Conservation (phyloP, 148 eudicot genomes). For the Vaccinium macrocarpon region DNA sequence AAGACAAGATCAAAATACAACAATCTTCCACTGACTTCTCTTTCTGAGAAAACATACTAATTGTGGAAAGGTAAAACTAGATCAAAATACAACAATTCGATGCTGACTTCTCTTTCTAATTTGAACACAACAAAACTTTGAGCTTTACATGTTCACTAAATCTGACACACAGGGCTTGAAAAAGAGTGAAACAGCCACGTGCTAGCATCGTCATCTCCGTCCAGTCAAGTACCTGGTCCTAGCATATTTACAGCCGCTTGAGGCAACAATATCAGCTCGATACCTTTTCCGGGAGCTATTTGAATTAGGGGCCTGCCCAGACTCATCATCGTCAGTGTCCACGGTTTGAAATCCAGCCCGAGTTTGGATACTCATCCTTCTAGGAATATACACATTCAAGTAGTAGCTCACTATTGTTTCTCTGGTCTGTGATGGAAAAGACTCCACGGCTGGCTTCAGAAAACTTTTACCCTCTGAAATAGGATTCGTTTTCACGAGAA, state of each 20-base stretch:
- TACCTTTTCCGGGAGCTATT: constrained; percentile 43
- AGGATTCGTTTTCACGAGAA: constrained; percentile 43
- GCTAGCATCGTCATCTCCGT: constrained; percentile 29
- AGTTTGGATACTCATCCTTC: constrained; percentile 47
- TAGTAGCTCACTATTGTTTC: constrained; percentile 58
- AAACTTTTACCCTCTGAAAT: constrained; percentile 42
- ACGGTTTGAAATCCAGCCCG: constrained; percentile 37
- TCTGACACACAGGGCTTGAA: constrained; percentile 1
- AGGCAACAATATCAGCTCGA: constrained; percentile 21
- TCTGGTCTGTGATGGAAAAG: constrained; percentile 35
- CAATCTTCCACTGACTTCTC: neutral
- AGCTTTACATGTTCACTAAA: neutral
- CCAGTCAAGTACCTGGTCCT: constrained; percentile 52
- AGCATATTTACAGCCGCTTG: constrained; percentile 25
- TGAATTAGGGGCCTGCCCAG: constrained; percentile 22
- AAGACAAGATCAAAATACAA: neutral
- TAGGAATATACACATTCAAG: constrained; percentile 61
- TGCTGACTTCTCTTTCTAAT: neutral
- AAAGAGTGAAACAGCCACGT: neutral
- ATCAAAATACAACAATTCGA: neutral
- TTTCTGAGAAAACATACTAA: neutral
- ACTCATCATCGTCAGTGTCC: constrained; percentile 75
- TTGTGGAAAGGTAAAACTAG: neutral
- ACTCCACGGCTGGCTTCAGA: constrained; percentile 38
- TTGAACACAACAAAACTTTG: neutral